A percentile compares a stretch with the other conserved stretches of the same genome.
Conservation (phyloP, 2,329 filamentous ascomycete genomes). For the Colletotrichum neosansevieriae region DNA sequence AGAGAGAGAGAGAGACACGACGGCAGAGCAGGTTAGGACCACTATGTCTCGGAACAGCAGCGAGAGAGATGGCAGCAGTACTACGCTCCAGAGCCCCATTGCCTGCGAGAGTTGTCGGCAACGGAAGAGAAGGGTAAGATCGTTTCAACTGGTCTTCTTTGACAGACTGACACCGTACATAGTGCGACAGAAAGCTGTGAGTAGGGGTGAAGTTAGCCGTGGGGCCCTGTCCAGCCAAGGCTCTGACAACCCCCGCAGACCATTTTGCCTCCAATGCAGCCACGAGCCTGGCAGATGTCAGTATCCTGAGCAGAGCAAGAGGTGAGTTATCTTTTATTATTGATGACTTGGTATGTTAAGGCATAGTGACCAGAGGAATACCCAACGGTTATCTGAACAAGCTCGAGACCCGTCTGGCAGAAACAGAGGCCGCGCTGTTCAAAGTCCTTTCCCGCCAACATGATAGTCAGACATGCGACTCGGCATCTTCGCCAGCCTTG, state of each 20-base stretch:
- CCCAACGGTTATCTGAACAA: constrained; percentile 54
- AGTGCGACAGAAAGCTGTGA: constrained; percentile 40
- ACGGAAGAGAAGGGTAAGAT: constrained; percentile 48
- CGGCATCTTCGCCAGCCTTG: constrained; percentile 1
- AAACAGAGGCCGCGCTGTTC: constrained; percentile 48
- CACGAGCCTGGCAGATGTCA: constrained; percentile 47
- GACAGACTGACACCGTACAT: background rate
- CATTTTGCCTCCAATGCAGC: constrained; percentile 48
- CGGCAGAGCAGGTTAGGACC: background rate
- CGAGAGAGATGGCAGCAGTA: background rate
- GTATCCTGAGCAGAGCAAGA: constrained; percentile 51
- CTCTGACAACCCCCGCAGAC: constrained; percentile 41
- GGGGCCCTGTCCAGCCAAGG: constrained; percentile 21
- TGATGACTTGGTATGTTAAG: no score
- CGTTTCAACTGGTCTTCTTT: background rate
- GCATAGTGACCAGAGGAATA: constrained; percentile 45
- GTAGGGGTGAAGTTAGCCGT: background rate
- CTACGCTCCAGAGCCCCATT: constrained; percentile 45
- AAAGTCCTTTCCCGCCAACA: constrained; percentile 39
- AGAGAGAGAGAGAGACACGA: background rate
- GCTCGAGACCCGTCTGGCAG: constrained; percentile 52
- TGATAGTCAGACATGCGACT: background rate
- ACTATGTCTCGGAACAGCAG: constrained; percentile 25
- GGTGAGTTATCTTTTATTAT: constrained; percentile 40
- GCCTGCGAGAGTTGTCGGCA: constrained; percentile 50